phyloP scores from a whole-genome alignment of 129 eudicot genomes.

The Oenanthe sinensis region DNA sequence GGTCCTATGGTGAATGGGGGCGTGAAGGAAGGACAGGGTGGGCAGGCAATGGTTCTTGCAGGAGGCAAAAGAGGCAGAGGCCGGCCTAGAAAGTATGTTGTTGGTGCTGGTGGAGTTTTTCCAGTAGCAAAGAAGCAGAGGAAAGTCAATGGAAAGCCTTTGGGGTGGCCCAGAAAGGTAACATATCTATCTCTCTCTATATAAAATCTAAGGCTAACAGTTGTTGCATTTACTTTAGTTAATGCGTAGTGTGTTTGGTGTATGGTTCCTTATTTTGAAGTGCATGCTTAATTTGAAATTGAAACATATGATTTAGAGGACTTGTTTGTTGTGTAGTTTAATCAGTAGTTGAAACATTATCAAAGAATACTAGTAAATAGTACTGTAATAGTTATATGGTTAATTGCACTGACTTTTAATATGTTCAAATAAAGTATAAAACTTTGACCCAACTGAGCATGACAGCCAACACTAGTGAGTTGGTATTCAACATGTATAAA shows the following conservation, averaged over 20 bases:
- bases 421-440: background rate
- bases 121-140: conserved; percentile 23
- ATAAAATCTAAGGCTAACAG: too few relatives aligned
- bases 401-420: background rate
- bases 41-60: conserved; percentile 19
- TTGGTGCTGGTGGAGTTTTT: conserved; percentile 16
- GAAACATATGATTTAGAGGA: background rate
- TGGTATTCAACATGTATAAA: background rate
- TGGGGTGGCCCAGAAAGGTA: conserved; percentile 81
- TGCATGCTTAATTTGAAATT: background rate
- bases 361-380: background rate
- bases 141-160: conserved; percentile 42
- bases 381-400: background rate
- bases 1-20: conserved; percentile 4
- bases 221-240: background rate
- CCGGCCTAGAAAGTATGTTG: conserved; percentile 43
- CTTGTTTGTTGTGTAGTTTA: background rate
- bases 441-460: background rate
- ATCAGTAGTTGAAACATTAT: background rate
- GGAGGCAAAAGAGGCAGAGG: conserved; percentile 46
- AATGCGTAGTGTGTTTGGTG: background rate
- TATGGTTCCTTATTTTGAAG: background rate
- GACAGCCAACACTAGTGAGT: background rate
- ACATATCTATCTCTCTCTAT: background rate
- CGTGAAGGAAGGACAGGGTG: conserved; percentile 35